These are phyloP conservation scores for Calonectria pseudoreteaudii DNA, from an alignment of 2,329 filamentous ascomycete genomes.

Conservation along the genomic window DNA sequence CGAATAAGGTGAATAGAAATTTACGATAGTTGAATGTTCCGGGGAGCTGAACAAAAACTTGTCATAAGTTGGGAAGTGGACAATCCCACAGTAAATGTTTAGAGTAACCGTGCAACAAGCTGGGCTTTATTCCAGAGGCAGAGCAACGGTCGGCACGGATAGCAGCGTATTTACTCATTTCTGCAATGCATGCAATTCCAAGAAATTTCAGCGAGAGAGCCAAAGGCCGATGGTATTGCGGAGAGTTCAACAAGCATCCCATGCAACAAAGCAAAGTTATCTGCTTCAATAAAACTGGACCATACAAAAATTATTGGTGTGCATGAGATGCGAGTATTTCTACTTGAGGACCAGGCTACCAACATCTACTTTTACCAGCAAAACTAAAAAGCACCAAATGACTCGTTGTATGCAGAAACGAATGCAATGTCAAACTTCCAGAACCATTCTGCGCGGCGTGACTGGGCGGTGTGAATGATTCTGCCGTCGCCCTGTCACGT, in stretches of 20 bases:
- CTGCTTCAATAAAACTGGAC: not conserved
- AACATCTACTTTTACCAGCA: too few species aligned
- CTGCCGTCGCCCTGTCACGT: not conserved
- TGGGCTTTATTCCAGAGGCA: not conserved
- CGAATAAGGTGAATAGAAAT: not conserved
- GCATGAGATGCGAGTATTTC: not conserved
- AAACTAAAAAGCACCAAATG: not conserved
- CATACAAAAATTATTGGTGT: too few species aligned
- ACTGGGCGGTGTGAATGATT: not conserved
- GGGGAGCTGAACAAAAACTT: too few species aligned
- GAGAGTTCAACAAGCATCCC: not conserved
- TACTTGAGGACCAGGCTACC: not conserved
- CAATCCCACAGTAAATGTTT: not conserved
- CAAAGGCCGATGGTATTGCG: not conserved
- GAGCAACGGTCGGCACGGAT: not conserved
- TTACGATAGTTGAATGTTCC: not conserved
- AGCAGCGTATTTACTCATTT: not conserved
- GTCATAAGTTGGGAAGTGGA: not conserved
- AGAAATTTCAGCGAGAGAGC: not conserved
- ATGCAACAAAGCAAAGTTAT: not conserved
- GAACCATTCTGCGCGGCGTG: not conserved
- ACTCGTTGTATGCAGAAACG: not conserved
- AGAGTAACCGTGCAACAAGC: not conserved
- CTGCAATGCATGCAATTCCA: not conserved
- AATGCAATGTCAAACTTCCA: not conserved